Percentiles rank a stretch among this genome's conserved stretches.
phyloP scores from a whole-genome alignment of 176 grass and related monocot genomes.

The Puccinellia tenuiflora region DNA sequence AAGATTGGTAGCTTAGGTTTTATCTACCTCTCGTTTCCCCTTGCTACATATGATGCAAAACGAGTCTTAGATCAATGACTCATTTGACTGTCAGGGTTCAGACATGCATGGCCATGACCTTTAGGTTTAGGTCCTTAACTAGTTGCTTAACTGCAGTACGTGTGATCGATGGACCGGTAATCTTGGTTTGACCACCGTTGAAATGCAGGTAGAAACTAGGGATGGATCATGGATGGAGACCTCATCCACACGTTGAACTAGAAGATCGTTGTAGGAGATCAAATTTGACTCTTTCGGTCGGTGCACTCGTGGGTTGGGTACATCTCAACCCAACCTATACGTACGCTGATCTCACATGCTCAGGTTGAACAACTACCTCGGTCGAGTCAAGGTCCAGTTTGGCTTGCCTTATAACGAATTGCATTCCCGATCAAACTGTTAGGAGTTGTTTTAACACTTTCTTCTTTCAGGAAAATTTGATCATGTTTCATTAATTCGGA shows the following conservation, averaged over 20 bases:
- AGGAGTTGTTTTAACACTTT: not conserved
- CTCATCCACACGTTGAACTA: not conserved
- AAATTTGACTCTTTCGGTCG: constrained; percentile 15
- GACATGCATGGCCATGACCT: not conserved
- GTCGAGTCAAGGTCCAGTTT: constrained; percentile 25
- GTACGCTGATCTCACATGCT: not conserved
- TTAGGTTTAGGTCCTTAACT: not conserved
- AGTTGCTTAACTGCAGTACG: not conserved
- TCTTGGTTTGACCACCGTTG: not conserved
- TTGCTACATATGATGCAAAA: not conserved
- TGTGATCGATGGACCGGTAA: not conserved
- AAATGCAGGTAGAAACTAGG: not conserved
- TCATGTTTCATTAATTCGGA: not conserved
- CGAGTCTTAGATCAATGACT: not conserved
- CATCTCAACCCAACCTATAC: constrained; percentile 33
- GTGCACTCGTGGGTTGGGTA: constrained; percentile 35
- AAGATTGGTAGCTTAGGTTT: constrained; percentile 21
- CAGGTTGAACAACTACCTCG: constrained; percentile 25
- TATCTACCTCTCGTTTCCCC: not conserved
- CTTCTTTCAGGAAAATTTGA: not conserved
- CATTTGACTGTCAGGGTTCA: constrained; percentile 17
- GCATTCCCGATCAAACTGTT: not conserved
- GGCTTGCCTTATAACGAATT: constrained; percentile 1
- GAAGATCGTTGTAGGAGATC: not conserved
- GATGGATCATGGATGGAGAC: not conserved